Percentiles rank a stretch among this genome's conserved stretches.
Evolutionary conservation across 805 yeast species (phyloP).

Genomic region (Dipodascus albidus): DNA sequence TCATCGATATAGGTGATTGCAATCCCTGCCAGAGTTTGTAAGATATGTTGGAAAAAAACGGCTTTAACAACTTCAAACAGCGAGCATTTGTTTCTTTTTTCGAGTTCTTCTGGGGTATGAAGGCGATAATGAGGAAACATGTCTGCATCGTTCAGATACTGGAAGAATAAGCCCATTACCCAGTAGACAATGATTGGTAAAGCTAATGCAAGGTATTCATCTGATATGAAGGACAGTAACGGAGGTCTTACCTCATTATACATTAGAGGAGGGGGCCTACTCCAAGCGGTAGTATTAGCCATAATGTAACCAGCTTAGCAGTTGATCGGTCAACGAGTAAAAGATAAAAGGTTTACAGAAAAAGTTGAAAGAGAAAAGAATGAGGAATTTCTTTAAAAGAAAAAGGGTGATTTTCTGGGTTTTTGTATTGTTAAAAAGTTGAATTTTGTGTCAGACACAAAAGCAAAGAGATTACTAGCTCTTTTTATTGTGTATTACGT

Average conservation of each 20-base stretch:
- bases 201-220: slow-evolving; percentile 57
- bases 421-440: neutral
- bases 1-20: slow-evolving; percentile 43
- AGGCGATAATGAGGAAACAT: slow-evolving; percentile 77
- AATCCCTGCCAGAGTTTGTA: slow-evolving; percentile 68
- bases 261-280: neutral
- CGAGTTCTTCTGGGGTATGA: slow-evolving; percentile 84
- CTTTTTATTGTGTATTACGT: neutral
- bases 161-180: slow-evolving; percentile 64
- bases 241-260: neutral
- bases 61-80: slow-evolving; percentile 61
- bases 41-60: slow-evolving; percentile 72
- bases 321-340: neutral
- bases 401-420: neutral
- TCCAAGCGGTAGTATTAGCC: neutral
- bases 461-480: neutral
- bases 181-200: slow-evolving; percentile 81
- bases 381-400: neutral
- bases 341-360: neutral
- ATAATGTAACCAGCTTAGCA: neutral
- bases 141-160: slow-evolving; percentile 58
- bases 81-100: slow-evolving; percentile 62
- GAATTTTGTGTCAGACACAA: neutral
- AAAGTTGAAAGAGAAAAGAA: neutral
- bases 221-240: slow-evolving; percentile 53